Base-by-base conservation (phyloP, 768 basidiomycete genomes). In the Tricholoma hemisulphureum region DNA sequence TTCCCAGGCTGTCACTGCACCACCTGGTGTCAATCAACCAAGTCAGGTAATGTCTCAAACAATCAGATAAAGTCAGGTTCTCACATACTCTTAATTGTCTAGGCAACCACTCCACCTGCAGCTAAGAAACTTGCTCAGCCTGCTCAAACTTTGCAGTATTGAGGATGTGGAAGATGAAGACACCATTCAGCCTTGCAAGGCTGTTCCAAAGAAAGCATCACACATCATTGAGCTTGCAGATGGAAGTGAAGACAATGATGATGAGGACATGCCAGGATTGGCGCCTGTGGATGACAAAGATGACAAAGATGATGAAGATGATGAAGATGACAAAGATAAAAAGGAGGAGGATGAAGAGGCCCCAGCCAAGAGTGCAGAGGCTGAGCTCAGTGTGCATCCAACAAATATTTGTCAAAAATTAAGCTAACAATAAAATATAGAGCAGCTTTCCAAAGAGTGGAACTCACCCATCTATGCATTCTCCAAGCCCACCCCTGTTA, bases 381-480 rank as follows among this genome's bases (percentile, higher is more conserved):
- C 8, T 23, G 32, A 55, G 41, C 39, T 55, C 10, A 28, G 53
- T 55, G 39, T 6, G 39, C 24, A n/a, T 39, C 4, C 23, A 28
- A 20, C n/a, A 18, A 49, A n/a, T 43, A 43, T 24, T 8, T 18
- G 21, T 37, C 20, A 31, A 49, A 31, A 10, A 54, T 54, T 26
- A 35, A 35, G 11, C 32, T 37, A 41, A 54, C n/a, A 41, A 23
- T 20, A 20, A 21, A 18, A 54, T 20, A 14, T 28, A 70, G 68
- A 60, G 11, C 39, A 51, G 20, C 51, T 67, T 6, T 46, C 21
- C 48, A 61, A 70, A 61, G 70, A 59, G 2, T 72, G 71, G 70
- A 61, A 29, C 14, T 62, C 71, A 18, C 62, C 62, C 0, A 59
- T 73, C 0, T 73, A 73, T 55, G 65, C 59, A 0, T 73, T 71